Evolutionary conservation across 345 rosid genomes (phyloP), one percentile per base, ranked within the genome.

Genomic region (Kandelia obovata): DNA sequence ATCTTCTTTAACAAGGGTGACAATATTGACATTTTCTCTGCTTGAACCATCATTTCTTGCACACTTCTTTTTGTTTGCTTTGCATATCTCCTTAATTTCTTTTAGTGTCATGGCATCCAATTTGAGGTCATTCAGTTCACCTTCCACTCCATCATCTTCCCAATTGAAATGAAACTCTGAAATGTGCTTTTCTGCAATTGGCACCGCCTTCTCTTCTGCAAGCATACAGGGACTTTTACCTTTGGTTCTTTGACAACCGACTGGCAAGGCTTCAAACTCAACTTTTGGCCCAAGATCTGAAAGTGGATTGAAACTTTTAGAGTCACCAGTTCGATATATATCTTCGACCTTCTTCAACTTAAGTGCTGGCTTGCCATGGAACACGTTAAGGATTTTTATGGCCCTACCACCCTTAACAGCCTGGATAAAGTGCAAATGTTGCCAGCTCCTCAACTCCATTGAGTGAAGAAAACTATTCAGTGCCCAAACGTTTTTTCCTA

Each of bases 381-480:
- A 72, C 34, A 73, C 72, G 75, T 86, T 93, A 72, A 61, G 13
- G 64, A 66, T 61, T 65, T 77, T 76, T 49, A 19, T 21, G 37
- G 75, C 77, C 0, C 51, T 66, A n/a, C 84, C 83, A 43, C 72
- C 83, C 77, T 77, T 81, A 61, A 77, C 65, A 7, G 81, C 71
- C 15, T 75, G 76, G 66, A 93, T 73, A 70, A 30, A 81, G 76
- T 89, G 92, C 32, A 80, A 75, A 68, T 82, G 80, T 31, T 59
- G 67, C 49, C 64, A 61, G 53, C 89, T 72, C 74, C 96, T 82
- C 53, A 89, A 77, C 78, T 85, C 88, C 91, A 88, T 87, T 72
- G 62, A 58, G 20, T n/a, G 11, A 62, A 62, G 58, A 56, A 25
- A 25, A 23, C 28, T 21, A 21, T 25, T 10, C 19, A 15, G 16